Conservation (phyloP, 768 basidiomycete genomes). For the Calocera cornea region DNA sequence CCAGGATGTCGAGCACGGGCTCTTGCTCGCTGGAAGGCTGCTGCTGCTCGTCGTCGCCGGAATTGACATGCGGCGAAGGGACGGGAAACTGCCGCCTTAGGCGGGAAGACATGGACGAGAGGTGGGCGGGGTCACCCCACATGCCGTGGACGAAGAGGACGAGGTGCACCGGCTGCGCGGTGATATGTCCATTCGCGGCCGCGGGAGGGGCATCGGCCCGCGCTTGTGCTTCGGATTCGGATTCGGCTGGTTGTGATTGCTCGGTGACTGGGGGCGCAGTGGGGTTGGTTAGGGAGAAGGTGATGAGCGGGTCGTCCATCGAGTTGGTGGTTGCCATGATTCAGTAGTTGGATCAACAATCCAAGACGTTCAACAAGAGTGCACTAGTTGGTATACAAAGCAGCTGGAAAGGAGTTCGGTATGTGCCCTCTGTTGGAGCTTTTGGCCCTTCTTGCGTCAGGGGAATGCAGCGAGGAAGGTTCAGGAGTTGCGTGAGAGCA, state of each 20-base stretch:
- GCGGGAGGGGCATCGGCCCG: background rate
- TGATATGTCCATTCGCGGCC: background rate
- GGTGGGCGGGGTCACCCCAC: conserved; percentile 66
- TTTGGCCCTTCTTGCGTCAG: no score
- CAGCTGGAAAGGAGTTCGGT: no score
- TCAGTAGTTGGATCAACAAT: background rate
- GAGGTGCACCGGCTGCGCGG: conserved; percentile 8
- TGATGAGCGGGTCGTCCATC: background rate
- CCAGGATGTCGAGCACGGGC: conserved; percentile 39
- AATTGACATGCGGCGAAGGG: background rate
- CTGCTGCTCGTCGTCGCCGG: no score
- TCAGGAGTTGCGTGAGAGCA: no score
- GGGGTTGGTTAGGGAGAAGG: background rate
- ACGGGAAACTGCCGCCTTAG: conserved; percentile 33
- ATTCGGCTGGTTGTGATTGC: no score
- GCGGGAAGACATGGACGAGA: conserved; percentile 44
- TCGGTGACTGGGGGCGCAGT: no score
- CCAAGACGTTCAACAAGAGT: no score
- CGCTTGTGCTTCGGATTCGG: no score
- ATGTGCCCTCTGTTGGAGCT: no score
- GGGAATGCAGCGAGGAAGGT: no score
- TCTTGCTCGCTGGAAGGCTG: no score
- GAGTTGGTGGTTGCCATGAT: background rate
- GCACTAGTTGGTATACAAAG: no score
- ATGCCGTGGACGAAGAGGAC: conserved; percentile 35